Evolutionary conservation across 129 eudicot species (phyloP).

Genomic region (Escallonia rubra): DNA sequence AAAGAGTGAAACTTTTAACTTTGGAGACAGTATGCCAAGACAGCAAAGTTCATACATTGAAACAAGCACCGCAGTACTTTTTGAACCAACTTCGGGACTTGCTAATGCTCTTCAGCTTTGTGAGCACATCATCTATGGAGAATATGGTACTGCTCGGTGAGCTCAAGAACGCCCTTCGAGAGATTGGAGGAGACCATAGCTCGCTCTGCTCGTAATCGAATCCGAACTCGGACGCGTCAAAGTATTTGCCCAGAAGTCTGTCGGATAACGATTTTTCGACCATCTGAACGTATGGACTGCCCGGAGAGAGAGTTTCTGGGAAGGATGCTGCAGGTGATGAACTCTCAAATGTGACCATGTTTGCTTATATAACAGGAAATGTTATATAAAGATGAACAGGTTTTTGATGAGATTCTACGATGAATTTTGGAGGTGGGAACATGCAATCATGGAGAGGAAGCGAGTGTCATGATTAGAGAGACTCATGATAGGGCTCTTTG

Average conservation of each 20-base stretch:
- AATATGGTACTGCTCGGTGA: constrained; percentile 26
- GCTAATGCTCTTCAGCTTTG: constrained; percentile 8
- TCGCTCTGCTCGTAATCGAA: constrained; percentile 42
- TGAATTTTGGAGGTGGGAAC: neutral
- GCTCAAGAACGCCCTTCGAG: constrained; percentile 26
- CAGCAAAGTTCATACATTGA: constrained; percentile 5
- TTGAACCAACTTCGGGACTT: neutral
- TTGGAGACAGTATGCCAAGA: too few species aligned
- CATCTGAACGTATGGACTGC: constrained; percentile 29
- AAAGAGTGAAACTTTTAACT: too few species aligned
- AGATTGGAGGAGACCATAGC: constrained; percentile 63
- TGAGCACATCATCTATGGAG: constrained; percentile 29
- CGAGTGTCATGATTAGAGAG: neutral
- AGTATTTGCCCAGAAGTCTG: constrained; percentile 44
- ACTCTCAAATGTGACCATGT: constrained; percentile 25
- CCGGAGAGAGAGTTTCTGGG: constrained; percentile 15
- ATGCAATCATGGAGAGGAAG: neutral
- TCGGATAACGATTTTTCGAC: constrained; percentile 57
- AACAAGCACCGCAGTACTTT: neutral
- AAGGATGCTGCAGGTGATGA: constrained; percentile 21
- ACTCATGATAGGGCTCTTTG: too few species aligned
- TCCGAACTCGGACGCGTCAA: constrained; percentile 44
- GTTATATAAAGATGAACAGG: too few species aligned
- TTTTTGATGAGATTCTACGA: neutral
- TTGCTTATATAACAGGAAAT: neutral